Evolutionary conservation across 305 asterid species (phyloP), one percentile per base, ranked within the genome.

Genomic region (Plantago lanceolata): DNA sequence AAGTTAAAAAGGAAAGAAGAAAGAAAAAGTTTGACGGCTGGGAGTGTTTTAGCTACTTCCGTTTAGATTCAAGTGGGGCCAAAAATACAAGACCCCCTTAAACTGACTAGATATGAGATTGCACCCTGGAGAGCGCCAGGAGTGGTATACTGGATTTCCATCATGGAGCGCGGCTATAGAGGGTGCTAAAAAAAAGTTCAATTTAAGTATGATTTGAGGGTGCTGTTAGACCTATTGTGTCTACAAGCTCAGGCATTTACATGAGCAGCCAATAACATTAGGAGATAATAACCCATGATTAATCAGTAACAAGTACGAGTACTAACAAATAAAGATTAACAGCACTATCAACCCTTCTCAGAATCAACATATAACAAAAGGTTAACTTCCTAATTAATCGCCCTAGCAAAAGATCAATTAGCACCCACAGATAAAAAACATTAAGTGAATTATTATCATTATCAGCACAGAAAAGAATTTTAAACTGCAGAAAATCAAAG

Each of bases 161-260:
- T 21, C 15, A 11, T 11, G 17, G n/a, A n/a, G n/a, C n/a, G n/a
- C n/a, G n/a, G n/a, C n/a, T n/a, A n/a, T n/a, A n/a, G n/a, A n/a
- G 13, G n/a, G 4, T 31, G 17, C 35, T 53, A 19, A 13, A 21
- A 53, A 53, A 6, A 26, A 13, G 59, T 15, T 55, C 37, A 55
- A 51, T 11, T 50, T 15, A 19, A 50, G 6, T 53, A 53, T n/a
- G 8, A 26, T 14, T 24, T 54, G 59, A 24, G 59, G 19, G 40
- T 26, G 15, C 37, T 18, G 26, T 14, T 15, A 53, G 19, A 18
- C 19, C 37, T 54, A 54, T 24, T 54, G 15, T 18, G 16, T 54
- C 19, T 52, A 52, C 57, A 52, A 52, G 40, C 40, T 54, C 40
- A 26, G 7, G 59, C 59, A 24, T 55, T 55, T 55, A 19, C n/a